These are phyloP conservation scores for Eucalyptus victrix DNA, from an alignment of 345 rosid species.

Conservation along the genomic window DNA sequence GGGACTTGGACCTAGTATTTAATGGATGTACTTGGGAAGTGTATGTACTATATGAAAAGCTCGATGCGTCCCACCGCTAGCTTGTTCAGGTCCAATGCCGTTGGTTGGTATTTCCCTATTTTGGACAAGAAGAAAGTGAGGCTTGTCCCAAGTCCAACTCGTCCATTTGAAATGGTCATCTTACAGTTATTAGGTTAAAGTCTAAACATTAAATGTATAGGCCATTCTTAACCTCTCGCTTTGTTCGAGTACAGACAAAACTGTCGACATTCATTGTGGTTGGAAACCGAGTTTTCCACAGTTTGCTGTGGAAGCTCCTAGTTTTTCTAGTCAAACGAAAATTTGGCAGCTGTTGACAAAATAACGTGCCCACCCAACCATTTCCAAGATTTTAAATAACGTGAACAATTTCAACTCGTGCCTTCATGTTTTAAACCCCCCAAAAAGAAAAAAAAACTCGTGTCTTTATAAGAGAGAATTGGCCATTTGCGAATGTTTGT, in stretches of 20 bases:
- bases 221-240: not conserved
- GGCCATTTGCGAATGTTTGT: not conserved
- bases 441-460: not conserved
- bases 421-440: not conserved
- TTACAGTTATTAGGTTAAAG: not conserved
- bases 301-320: not conserved
- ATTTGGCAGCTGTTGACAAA: not conserved
- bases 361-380: not conserved
- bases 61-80: no score
- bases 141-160: fast-evolving
- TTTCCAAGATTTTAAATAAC: not conserved
- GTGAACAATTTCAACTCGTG: not conserved
- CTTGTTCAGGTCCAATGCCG: not conserved
- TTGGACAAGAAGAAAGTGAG: not conserved
- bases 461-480: not conserved
- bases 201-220: not conserved
- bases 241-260: not conserved
- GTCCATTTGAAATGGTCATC: not conserved
- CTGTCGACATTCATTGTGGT: not conserved
- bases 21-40: not conserved
- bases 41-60: not conserved
- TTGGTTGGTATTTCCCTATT: not conserved
- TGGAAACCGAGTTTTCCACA: not conserved
- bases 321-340: not conserved
- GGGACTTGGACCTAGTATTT: fast-evolving